Evolutionary conservation across 306 rosid genomes (phyloP).

Genomic region (Quercus aquifolioides): DNA sequence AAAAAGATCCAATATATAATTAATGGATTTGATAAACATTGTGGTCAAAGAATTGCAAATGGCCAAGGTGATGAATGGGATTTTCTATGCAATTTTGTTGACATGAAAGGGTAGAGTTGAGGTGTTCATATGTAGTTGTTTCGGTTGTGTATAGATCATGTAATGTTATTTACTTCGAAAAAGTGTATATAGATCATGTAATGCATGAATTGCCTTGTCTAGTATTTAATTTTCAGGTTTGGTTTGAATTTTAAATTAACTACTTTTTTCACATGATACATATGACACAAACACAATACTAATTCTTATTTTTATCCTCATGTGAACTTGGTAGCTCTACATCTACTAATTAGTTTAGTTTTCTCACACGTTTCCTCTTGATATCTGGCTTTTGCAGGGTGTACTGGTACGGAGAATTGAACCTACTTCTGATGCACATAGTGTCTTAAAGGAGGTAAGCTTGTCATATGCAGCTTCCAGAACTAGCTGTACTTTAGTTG

Average conservation of each 20-base stretch:
- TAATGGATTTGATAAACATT: too few relatives aligned
- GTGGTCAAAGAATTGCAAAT: too few relatives aligned
- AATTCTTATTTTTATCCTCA: not conserved
- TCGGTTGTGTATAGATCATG: not conserved
- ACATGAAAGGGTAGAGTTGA: too few relatives aligned
- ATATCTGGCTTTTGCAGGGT: conserved; percentile 56
- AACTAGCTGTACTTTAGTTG: conserved; percentile 12
- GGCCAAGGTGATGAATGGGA: too few relatives aligned
- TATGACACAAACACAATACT: not conserved
- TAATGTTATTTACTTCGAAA: not conserved
- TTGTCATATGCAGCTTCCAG: conserved; percentile 15
- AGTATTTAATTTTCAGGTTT: not conserved
- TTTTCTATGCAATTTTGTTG: too few relatives aligned
- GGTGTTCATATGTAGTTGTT: too few relatives aligned
- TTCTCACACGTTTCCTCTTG: conserved; percentile 11
- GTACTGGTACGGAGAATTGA: conserved; percentile 89
- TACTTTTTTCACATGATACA: not conserved
- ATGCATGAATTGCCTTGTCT: not conserved
- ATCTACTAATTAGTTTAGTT: conserved; percentile 6
- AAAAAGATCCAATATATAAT: too few relatives aligned
- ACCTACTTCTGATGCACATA: conserved; percentile 89
- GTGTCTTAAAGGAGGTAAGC: conserved; percentile 81
- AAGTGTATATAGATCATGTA: not conserved
- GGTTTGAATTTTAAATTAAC: not conserved
- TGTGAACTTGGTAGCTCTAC: conserved; percentile 5